These are phyloP conservation scores for Apiotrichum akiyoshidainum DNA, from an alignment of 1,284 basidiomycete genomes.

Conservation along the genomic window DNA sequence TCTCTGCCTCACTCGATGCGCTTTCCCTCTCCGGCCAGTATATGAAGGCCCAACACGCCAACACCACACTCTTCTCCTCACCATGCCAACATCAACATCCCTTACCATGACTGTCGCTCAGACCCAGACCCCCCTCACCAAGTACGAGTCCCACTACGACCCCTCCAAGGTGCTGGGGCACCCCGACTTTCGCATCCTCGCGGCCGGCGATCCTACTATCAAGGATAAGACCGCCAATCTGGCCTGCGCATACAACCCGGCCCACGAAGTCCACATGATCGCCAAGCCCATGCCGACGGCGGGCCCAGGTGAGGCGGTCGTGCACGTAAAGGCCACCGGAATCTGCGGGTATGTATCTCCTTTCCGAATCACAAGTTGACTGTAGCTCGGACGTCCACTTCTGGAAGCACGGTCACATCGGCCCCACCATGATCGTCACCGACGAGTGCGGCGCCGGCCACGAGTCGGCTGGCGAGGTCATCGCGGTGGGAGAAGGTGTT, in stretches of 20 bases:
- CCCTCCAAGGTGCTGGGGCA: slow-evolving; percentile 41
- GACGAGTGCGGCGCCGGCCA: slow-evolving; percentile 52
- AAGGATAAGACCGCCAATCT: slow-evolving; percentile 35
- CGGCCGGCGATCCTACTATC: slow-evolving; percentile 26
- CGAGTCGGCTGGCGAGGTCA: slow-evolving; percentile 53
- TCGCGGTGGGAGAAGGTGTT: slow-evolving; percentile 52
- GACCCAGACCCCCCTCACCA: slow-evolving; percentile 3
- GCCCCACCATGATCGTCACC: slow-evolving; percentile 48
- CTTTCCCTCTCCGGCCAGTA: too few species aligned
- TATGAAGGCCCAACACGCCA: neutral
- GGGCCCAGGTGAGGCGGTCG: slow-evolving; percentile 49
- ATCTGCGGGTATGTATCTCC: slow-evolving; percentile 50
- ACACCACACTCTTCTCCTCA: neutral
- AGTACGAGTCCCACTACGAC: slow-evolving; percentile 42
- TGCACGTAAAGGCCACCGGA: slow-evolving; percentile 52
- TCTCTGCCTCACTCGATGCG: too few species aligned
- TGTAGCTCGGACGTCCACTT: slow-evolving; percentile 54
- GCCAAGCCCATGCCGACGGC: slow-evolving; percentile 46
- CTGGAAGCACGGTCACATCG: slow-evolving; percentile 55
- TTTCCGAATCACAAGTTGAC: neutral
- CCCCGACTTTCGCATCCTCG: slow-evolving; percentile 42
- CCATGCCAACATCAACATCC: neutral
- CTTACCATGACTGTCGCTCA: slow-evolving; percentile 7
- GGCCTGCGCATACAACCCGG: slow-evolving; percentile 50
- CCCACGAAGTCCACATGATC: slow-evolving; percentile 50